These are phyloP conservation scores for Acanthamoeba triangularis DNA, from an alignment of 208 protist species.

Conservation along the genomic window DNA sequence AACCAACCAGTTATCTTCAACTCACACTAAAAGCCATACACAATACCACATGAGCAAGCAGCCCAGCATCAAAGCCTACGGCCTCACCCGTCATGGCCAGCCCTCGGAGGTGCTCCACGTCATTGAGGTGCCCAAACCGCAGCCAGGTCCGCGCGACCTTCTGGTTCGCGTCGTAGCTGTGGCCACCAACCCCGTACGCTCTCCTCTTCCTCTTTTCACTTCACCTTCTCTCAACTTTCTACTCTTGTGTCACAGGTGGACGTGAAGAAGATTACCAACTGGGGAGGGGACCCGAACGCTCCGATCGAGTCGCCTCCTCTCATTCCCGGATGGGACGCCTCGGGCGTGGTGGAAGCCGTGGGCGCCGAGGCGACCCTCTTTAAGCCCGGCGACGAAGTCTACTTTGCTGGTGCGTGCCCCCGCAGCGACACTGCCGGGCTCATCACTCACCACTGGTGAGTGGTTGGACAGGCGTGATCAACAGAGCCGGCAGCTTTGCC, in stretches of 20 bases:
- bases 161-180: conserved; percentile 22
- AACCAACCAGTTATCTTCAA: too few relatives aligned
- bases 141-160: conserved; percentile 23
- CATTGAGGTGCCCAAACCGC: conserved; percentile 10
- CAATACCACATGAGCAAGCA: not conserved
- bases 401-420: conserved; percentile 1
- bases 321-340: conserved; percentile 45
- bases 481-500: not conserved
- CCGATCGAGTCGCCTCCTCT: not conserved
- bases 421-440: not conserved
- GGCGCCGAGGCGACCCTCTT: conserved; percentile 20
- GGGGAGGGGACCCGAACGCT: not conserved
- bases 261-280: not conserved
- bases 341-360: conserved; percentile 59
- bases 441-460: not conserved
- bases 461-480: not conserved
- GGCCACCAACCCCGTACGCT: conserved; percentile 33
- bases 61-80: conserved; percentile 27
- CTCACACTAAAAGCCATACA: too few relatives aligned
- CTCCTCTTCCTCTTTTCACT: not conserved
- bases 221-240: not conserved
- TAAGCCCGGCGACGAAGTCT: conserved; percentile 66
- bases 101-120: not conserved
- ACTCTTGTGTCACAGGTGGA: not conserved
- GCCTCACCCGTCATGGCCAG: not conserved